Evolutionary conservation across 768 basidiomycete genomes (phyloP).

Genomic region (Tricholoma sp.): DNA sequence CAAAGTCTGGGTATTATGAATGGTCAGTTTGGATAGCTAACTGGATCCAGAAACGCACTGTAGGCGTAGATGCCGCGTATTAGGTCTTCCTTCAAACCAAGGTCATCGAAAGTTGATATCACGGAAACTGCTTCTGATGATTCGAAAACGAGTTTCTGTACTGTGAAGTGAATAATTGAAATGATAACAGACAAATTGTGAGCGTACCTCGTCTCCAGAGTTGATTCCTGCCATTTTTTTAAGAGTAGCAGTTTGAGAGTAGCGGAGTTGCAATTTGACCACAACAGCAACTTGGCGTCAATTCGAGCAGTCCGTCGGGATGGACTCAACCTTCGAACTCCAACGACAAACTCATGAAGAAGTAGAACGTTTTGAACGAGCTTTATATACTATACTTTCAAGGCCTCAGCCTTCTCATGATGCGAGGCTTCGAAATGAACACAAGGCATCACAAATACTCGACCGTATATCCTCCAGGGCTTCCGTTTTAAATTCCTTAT

Average conservation of each 20-base stretch:
- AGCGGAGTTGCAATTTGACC: slow-evolving; percentile 54
- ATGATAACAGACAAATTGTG: slow-evolving; percentile 10
- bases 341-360: slow-evolving; percentile 96
- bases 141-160: slow-evolving; percentile 88
- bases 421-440: slow-evolving; percentile 65
- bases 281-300: slow-evolving; percentile 10
- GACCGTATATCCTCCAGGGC: slow-evolving; percentile 73
- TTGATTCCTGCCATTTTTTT: slow-evolving; percentile 79
- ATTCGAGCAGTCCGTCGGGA: slow-evolving; percentile 29
- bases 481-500: slow-evolving; percentile 59
- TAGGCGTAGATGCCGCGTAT: slow-evolving; percentile 97
- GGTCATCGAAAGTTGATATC: slow-evolving; percentile 86
- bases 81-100: slow-evolving; percentile 90
- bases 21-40: not conserved
- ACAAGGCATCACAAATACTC: slow-evolving; percentile 87
- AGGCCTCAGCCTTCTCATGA: slow-evolving; percentile 61
- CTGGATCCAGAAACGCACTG: slow-evolving; percentile 48
- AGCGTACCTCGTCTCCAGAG: slow-evolving; percentile 75
- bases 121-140: slow-evolving; percentile 90
- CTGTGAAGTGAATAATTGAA: slow-evolving; percentile 7
- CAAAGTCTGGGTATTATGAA: slow-evolving; percentile 56
- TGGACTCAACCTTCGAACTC: slow-evolving; percentile 94
- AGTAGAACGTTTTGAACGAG: slow-evolving; percentile 86
- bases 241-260: slow-evolving; percentile 34
- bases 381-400: slow-evolving; percentile 79